phyloP scores from a whole-genome alignment of 1,139 yeast genomes.

The Candida freyschussii region DNA sequence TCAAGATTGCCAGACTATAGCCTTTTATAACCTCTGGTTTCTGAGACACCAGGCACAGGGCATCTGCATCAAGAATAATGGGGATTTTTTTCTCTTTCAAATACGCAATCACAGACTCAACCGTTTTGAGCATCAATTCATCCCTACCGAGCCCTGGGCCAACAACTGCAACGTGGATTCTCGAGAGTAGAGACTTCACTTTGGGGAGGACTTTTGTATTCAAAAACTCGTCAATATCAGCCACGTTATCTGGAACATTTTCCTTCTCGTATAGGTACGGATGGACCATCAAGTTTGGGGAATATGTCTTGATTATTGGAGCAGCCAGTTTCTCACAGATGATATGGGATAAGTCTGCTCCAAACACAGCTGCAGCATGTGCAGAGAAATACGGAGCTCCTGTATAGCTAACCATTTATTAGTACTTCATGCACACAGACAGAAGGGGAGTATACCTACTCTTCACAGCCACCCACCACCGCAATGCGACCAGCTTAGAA shows the following conservation, averaged over 20 bases:
- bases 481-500: conserved; percentile 69
- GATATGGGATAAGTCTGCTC: conserved; percentile 86
- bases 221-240: conserved; percentile 28
- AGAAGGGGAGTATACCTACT: conserved; percentile 38
- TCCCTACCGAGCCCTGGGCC: conserved; percentile 97
- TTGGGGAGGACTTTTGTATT: conserved; percentile 48
- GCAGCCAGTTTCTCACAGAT: conserved; percentile 80
- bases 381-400: conserved; percentile 96
- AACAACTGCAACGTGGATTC: conserved; percentile 77
- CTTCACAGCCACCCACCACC: conserved; percentile 92
- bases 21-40: conserved; percentile 51
- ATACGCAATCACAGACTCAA: conserved; percentile 53
- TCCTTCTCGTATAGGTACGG: conserved; percentile 55
- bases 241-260: conserved; percentile 18
- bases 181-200: conserved; percentile 46
- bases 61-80: conserved; percentile 86
- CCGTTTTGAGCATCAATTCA: conserved; percentile 54
- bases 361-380: conserved; percentile 76
- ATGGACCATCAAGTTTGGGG: conserved; percentile 95
- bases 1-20: conserved; percentile 55
- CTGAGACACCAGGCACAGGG: conserved; percentile 57
- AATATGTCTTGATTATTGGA: conserved; percentile 73
- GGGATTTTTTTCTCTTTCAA: conserved; percentile 51
- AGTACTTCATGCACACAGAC: neutral
- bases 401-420: conserved; percentile 45